phyloP scores from a whole-genome alignment of 345 rosid species.

The Camelina neglecta region DNA sequence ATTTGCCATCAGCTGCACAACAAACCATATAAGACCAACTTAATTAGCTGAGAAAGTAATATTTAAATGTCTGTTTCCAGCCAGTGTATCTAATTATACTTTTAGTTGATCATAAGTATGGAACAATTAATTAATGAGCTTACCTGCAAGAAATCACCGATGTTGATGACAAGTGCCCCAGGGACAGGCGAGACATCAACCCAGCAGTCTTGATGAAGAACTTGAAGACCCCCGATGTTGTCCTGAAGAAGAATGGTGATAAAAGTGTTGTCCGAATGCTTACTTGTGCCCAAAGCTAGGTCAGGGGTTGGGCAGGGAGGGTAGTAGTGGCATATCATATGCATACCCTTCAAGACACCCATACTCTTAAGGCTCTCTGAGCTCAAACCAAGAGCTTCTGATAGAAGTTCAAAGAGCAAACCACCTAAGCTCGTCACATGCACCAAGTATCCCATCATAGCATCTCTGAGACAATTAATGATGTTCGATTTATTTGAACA shows the following conservation, averaged over 20 bases:
- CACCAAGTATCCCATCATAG: conserved; percentile 45
- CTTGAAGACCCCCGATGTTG: conserved; percentile 56
- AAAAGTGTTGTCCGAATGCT: conserved; percentile 44
- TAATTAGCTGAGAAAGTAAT: background rate
- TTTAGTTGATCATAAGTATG: background rate
- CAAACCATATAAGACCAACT: background rate
- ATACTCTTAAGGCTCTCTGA: conserved; percentile 42
- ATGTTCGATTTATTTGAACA: background rate
- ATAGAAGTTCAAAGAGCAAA: conserved; percentile 44
- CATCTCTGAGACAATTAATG: conserved; percentile 41
- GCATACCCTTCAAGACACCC: conserved; percentile 41
- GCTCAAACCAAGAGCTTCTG: conserved; percentile 53
- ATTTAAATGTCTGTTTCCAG: background rate
- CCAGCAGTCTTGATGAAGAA: conserved; percentile 52
- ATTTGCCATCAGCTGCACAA: conserved; percentile 47
- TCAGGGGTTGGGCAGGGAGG: conserved; percentile 61
- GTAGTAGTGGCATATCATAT: conserved; percentile 48
- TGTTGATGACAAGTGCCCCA: conserved; percentile 44
- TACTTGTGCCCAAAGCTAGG: conserved; percentile 43
- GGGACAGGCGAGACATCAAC: conserved; percentile 46
- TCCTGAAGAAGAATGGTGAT: conserved; percentile 57
- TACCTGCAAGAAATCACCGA: conserved; percentile 53
- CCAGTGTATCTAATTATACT: background rate
- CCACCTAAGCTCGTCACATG: conserved; percentile 46
- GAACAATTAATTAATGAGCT: background rate